Conservation (phyloP, 2,329 filamentous ascomycete genomes). For the Ophiostoma quercus region DNA sequence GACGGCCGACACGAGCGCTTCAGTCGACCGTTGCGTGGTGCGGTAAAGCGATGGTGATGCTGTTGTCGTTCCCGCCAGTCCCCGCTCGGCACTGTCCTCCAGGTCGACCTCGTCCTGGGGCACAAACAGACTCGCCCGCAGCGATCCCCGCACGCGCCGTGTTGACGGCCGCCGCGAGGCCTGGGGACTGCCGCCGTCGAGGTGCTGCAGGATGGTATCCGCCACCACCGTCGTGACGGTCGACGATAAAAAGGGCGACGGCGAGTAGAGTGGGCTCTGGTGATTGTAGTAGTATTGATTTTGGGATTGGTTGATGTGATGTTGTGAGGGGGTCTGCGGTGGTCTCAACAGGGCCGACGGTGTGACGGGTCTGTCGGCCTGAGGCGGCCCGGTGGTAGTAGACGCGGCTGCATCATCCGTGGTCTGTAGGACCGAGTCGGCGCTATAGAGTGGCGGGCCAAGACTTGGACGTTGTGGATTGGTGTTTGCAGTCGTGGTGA, state of each 20-base stretch:
- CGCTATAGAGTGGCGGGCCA: constrained; percentile 28
- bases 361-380: constrained; percentile 29
- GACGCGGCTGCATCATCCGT: constrained; percentile 9
- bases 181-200: constrained; percentile 35
- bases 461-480: constrained; percentile 19
- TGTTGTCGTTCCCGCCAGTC: neutral
- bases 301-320: neutral
- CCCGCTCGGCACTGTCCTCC: constrained; percentile 27
- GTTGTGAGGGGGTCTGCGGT: neutral
- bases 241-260: constrained; percentile 52
- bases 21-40: neutral
- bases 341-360: constrained; percentile 29
- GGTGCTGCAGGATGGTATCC: constrained; percentile 46
- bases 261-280: constrained; percentile 51
- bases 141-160: constrained; percentile 45
- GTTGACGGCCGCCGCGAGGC: constrained; percentile 42
- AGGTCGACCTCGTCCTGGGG: constrained; percentile 39
- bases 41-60: neutral
- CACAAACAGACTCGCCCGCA: constrained; percentile 53
- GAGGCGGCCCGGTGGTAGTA: constrained; percentile 24
- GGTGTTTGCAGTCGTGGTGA: neutral
- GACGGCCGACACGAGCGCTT: constrained; percentile 5
- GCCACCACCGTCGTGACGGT: constrained; percentile 55
- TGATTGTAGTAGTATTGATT: constrained; percentile 28
- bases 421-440: constrained; percentile 30